These are phyloP conservation scores for Raffaelea albimanens DNA, from an alignment of 2,329 filamentous ascomycete species.

Conservation along the genomic window DNA sequence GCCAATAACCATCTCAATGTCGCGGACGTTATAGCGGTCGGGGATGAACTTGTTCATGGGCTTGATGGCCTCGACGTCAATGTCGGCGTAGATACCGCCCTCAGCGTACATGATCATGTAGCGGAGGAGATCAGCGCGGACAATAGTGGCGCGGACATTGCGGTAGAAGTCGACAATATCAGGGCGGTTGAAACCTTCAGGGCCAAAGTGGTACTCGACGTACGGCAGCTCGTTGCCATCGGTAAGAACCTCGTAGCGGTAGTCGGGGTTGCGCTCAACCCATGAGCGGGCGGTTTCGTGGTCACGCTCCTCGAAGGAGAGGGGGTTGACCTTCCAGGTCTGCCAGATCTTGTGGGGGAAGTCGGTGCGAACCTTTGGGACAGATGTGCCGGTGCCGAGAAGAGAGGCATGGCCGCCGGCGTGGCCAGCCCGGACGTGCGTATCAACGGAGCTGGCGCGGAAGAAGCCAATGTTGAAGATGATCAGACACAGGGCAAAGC, in stretches of 20 bases:
- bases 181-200: constrained; percentile 53
- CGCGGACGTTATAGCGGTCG: constrained; percentile 49
- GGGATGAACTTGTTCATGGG: constrained; percentile 46
- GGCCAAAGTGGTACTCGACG: constrained; percentile 59
- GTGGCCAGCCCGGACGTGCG: background rate
- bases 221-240: constrained; percentile 59
- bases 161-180: constrained; percentile 56
- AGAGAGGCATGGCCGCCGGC: background rate
- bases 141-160: constrained; percentile 51
- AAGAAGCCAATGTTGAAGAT: constrained; percentile 1
- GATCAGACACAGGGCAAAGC: constrained; percentile 1
- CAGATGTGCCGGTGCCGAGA: background rate
- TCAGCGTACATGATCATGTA: constrained; percentile 61
- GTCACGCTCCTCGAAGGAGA: constrained; percentile 57
- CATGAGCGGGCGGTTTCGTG: constrained; percentile 52
- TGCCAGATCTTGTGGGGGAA: constrained; percentile 69
- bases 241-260: constrained; percentile 60
- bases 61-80: constrained; percentile 31
- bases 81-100: constrained; percentile 42
- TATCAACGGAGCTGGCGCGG: background rate
- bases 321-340: constrained; percentile 62
- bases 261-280: constrained; percentile 55
- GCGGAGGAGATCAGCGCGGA: constrained; percentile 56
- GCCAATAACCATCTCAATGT: constrained; percentile 62
- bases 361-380: constrained; percentile 9